A percentile compares a stretch with the other conserved stretches of the same genome.
phyloP scores from a whole-genome alignment of 345 rosid genomes.

The Pistacia integerrima region DNA sequence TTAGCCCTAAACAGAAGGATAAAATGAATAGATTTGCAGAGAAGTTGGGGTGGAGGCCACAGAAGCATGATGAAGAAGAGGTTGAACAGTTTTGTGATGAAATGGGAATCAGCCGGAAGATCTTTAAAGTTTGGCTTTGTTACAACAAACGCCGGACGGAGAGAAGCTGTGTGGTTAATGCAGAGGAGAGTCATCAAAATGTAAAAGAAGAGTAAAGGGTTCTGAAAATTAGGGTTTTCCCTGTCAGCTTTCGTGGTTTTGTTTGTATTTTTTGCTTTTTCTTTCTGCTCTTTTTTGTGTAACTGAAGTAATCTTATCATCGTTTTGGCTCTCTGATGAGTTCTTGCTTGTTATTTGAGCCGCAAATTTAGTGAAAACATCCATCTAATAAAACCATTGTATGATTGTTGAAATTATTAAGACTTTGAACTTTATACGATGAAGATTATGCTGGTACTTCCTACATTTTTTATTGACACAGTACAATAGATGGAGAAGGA shows the following conservation, averaged over 20 bases:
- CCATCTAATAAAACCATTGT: too few species aligned
- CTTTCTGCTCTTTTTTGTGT: background rate
- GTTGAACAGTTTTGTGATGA: slow-evolving; percentile 14
- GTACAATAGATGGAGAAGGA: too few species aligned
- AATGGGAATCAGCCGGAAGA: slow-evolving; percentile 17
- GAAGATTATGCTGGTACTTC: too few species aligned
- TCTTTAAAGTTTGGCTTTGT: slow-evolving; percentile 16
- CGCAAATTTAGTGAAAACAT: too few species aligned
- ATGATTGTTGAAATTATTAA: too few species aligned
- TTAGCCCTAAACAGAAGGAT: slow-evolving; percentile 13
- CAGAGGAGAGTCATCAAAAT: background rate
- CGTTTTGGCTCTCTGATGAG: background rate
- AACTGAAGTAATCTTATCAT: background rate
- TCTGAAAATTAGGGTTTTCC: background rate
- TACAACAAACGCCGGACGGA: slow-evolving; percentile 11
- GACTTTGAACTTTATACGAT: too few species aligned
- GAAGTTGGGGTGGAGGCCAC: slow-evolving; percentile 19
- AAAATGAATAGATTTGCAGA: slow-evolving; percentile 10
- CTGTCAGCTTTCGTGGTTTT: background rate
- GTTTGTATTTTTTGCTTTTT: background rate
- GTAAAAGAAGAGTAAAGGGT: background rate
- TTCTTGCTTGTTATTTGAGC: background rate
- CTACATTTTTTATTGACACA: too few species aligned
- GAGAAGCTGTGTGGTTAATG: background rate
- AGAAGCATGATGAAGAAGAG: slow-evolving; percentile 16